These are phyloP conservation scores for Falciphora oryzae DNA, from an alignment of 2,329 filamentous ascomycete species.

Conservation along the genomic window DNA sequence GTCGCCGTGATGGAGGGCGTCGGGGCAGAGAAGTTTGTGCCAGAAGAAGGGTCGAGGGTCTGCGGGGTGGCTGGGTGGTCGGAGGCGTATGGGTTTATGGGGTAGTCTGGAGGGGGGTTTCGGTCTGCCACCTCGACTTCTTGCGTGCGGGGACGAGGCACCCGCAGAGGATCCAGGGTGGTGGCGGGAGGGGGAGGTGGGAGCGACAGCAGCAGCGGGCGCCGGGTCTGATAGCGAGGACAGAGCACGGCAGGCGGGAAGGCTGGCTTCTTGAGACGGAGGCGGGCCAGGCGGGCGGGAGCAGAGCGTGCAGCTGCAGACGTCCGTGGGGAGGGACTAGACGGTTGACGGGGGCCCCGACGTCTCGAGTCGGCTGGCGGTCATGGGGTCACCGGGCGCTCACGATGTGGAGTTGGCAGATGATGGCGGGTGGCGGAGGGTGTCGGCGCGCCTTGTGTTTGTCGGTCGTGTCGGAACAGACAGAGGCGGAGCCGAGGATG, in stretches of 20 bases:
- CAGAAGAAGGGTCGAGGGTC: not conserved
- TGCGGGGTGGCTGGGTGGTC: slow-evolving; percentile 1
- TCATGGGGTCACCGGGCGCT: not conserved
- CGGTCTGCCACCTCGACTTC: slow-evolving; percentile 9
- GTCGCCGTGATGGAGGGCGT: not conserved
- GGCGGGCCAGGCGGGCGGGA: not conserved
- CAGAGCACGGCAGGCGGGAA: not conserved
- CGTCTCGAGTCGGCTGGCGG: not conserved
- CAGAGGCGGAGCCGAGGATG: not conserved
- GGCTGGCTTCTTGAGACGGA: not conserved
- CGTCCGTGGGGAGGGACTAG: not conserved
- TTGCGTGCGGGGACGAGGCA: slow-evolving; percentile 6
- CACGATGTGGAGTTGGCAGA: not conserved
- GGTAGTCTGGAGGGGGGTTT: slow-evolving; percentile 2
- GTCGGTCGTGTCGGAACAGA: not conserved
- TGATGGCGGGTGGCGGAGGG: not conserved
- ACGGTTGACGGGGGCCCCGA: not conserved
- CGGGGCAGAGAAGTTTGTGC: not conserved
- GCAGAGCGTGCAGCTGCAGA: not conserved
- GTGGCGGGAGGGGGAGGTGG: not conserved
- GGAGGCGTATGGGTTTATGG: slow-evolving; percentile 4
- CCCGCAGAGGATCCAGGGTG: slow-evolving; percentile 5
- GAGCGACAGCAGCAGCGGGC: too few relatives aligned
- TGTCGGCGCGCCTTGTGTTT: not conserved
- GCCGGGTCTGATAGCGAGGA: not conserved